phyloP scores from a whole-genome alignment of 2,329 filamentous ascomycete genomes.

The Curvularia spicifera region DNA sequence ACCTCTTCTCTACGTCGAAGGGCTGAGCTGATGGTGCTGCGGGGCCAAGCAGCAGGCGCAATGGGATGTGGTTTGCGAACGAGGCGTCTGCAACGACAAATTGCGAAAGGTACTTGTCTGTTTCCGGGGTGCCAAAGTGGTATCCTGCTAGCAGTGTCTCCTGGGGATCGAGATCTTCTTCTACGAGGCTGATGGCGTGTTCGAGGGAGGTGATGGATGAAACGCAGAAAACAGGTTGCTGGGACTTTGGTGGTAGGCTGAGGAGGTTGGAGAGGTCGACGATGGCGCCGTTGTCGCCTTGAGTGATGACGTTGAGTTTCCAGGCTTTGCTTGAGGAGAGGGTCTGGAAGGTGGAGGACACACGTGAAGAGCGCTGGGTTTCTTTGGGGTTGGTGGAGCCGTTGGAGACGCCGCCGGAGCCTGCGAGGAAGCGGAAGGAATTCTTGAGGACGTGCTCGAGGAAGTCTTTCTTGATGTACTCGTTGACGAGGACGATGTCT shows the following conservation, averaged over 20 bases:
- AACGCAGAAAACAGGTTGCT: slow-evolving; percentile 54
- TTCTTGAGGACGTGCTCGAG: slow-evolving; percentile 57
- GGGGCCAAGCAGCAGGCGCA: slow-evolving; percentile 57
- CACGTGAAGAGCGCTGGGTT: slow-evolving; percentile 8
- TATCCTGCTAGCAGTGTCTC: slow-evolving; percentile 56
- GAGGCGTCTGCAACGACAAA: slow-evolving; percentile 60
- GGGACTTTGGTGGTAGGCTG: slow-evolving; percentile 47
- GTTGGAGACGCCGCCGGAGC: slow-evolving; percentile 18
- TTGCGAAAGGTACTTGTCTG: slow-evolving; percentile 66
- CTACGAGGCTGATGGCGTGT: slow-evolving; percentile 59
- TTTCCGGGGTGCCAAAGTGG: slow-evolving; percentile 57
- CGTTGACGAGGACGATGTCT: slow-evolving; percentile 69
- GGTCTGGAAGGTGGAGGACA: slow-evolving; percentile 13
- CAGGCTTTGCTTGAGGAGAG: slow-evolving; percentile 29
- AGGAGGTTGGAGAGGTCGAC: slow-evolving; percentile 37
- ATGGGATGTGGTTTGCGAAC: slow-evolving; percentile 65
- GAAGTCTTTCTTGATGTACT: slow-evolving; percentile 64
- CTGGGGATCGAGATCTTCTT: slow-evolving; percentile 41
- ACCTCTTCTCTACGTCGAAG: slow-evolving; percentile 27
- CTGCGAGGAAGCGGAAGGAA: slow-evolving; percentile 38
- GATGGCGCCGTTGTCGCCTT: slow-evolving; percentile 34
- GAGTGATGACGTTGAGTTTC: slow-evolving; percentile 30
- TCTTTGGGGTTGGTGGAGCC: slow-evolving; percentile 16
- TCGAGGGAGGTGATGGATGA: slow-evolving; percentile 59
- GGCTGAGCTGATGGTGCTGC: slow-evolving; percentile 26